phyloP scores from a whole-genome alignment of 176 grass and related monocot genomes.

The Paspalum notatum region DNA sequence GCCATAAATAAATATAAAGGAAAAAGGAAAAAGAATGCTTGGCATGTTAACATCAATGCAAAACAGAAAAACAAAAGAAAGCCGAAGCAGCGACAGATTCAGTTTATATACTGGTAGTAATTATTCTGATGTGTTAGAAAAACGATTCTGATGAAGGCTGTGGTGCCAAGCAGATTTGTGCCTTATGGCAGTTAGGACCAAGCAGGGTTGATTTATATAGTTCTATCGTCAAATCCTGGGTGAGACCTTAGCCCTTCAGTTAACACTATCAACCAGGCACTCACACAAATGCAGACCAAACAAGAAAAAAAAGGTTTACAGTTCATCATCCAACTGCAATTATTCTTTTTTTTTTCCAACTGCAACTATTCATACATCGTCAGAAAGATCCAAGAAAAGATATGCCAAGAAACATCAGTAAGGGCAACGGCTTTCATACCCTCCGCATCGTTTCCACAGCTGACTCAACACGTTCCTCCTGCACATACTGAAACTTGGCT shows the following conservation, averaged over 20 bases:
- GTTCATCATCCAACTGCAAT: too few species aligned
- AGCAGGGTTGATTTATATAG: too few species aligned
- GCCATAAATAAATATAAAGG: not conserved
- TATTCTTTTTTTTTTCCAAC: too few species aligned
- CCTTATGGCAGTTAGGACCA: too few species aligned
- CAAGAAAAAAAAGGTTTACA: not conserved
- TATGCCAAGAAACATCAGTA: not conserved
- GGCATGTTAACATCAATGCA: not conserved
- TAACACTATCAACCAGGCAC: too few species aligned
- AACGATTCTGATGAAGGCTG: too few species aligned
- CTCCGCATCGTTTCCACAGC: conserved; percentile 74
- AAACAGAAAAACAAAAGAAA: not conserved
- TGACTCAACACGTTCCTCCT: conserved; percentile 74
- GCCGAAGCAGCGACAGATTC: not conserved
- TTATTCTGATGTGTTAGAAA: too few species aligned
- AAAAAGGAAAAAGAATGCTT: not conserved
- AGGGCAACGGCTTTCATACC: conserved; percentile 34
- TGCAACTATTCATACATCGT: not conserved
- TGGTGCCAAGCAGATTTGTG: too few species aligned
- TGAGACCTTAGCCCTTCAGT: too few species aligned
- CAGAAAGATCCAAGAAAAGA: not conserved
- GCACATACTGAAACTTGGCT: conserved; percentile 53
- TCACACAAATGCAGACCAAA: not conserved
- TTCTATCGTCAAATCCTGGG: too few species aligned
- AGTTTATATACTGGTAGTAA: too few species aligned